Base-by-base conservation (phyloP, 768 basidiomycete genomes). In the Termitomyces sp. region DNA sequence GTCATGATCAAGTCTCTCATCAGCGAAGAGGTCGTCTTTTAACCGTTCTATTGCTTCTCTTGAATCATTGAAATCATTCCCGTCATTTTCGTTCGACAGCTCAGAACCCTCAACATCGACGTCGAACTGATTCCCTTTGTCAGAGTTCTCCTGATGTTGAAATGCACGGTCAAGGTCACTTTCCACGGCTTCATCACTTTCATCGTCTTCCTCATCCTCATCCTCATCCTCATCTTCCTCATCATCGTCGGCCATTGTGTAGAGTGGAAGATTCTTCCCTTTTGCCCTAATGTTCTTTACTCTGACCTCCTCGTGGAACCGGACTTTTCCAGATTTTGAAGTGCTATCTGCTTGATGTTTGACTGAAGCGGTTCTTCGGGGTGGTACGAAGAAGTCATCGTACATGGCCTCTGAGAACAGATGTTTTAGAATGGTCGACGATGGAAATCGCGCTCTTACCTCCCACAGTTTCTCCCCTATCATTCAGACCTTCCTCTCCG, bases 271-370 rank as follows among this genome's bases (percentile, higher is more conserved):
- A 47, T 81, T 83, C 68, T 82, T 91, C 3, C 88, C 87, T 22
- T 83, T 81, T 1, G 86, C 75, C 63, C 86, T 86, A 65, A 94
- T 93, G 46, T 82, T 88, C 73, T 86, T 93, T 37, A 94, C 87
- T 37, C 84, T 76, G 27, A 95, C 93, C 64, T 86, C 79, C 4
- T 92, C 88, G 65, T 86, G 81, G 68, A 95, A 95, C 22, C 88
- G 85, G 12, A 94, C 93, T 56, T 77, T 82, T 41, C 75, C 72
- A 36, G 72, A 63, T 29, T 44, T 64, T 7, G 56, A 56, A 53
- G 64, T 41, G 1, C 64, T 56, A 48, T 24, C 57, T 34, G 39
- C 59, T 68, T 68, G 62, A 42, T 46, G 51, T 51, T 37, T 55
- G 56, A 37, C 46, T n/a, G 20, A 67, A 53, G 54, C 42, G 50